Base-by-base conservation (phyloP, 2,329 filamentous ascomycete species). In the Penicillium sp. region DNA sequence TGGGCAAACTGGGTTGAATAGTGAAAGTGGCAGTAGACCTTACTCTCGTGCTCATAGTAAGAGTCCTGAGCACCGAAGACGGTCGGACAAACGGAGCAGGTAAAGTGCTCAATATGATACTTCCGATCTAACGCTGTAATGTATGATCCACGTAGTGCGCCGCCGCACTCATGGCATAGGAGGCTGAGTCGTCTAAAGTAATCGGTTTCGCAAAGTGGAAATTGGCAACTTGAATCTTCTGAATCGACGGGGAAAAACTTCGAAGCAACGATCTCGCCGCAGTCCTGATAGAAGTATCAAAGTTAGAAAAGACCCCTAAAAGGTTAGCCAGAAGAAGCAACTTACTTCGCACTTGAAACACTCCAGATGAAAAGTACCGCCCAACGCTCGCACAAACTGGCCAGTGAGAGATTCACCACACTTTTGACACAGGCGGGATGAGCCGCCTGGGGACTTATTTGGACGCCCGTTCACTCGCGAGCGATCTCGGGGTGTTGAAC, bases 61-160 rank as follows among this genome's bases (percentile, higher is more conserved):
- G 92, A 97, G 79, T 99, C 94, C 70, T 96, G 91, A 7, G 94
- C 94, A 50, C 94, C 94, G 72, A 99, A 99, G n/a, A 97, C 89
- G 1, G 94, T 97, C 5, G 92, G 90, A 72, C 94, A 99, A 33
- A 97, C 87, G 11, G 92, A 97, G 77, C 94, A 99, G 38, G 94
- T 99, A 71, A 99, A 99, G 77, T 99, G 94, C 74, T 97, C 93
- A 65, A 99, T 96, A 76, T 97, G 94, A 75, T 99, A 99, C 79
- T 99, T 99, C 68, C 91, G 90, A 66, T 99, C 94, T 53, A 99
- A 83, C 4, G 94, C 94, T 16, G 94, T 99, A 70, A 99, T 99
- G 77, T 99, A 99, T 5, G 94, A 97, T 46, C 94, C 94, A 60
- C 94, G 89, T 21, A 99, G 83, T 47, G 94, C 94, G 58, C 92